These are phyloP conservation scores for Solanum hybrid DNA, from an alignment of 305 asterid genomes.

Conservation along the genomic window DNA sequence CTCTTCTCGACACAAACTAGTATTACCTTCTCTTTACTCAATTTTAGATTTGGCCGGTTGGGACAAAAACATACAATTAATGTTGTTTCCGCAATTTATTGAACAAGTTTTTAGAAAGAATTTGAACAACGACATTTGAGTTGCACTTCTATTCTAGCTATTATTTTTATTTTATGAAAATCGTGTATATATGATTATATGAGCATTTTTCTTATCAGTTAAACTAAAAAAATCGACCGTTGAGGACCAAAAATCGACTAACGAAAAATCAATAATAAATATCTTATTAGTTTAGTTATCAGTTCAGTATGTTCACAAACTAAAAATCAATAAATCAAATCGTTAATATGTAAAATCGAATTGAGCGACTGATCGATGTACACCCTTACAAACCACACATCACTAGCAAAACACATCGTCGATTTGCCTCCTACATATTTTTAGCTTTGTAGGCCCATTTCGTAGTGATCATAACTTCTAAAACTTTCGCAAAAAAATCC, in stretches of 20 bases:
- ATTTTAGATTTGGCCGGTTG: neutral
- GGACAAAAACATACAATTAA: neutral
- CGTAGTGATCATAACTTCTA: neutral
- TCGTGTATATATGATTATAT: neutral
- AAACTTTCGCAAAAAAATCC: neutral
- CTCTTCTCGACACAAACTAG: neutral
- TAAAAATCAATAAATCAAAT: neutral
- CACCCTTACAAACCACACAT: neutral
- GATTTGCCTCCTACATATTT: neutral
- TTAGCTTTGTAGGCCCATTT: neutral
- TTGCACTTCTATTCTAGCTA: neutral
- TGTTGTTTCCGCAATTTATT: neutral
- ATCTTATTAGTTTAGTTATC: neutral
- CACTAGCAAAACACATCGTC: neutral
- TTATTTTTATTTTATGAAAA: neutral
- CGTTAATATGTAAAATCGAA: fast-evolving
- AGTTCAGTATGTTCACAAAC: fast-evolving
- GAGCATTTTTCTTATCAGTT: neutral
- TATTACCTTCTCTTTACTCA: neutral
- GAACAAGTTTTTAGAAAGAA: too few relatives aligned
- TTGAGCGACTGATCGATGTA: neutral
- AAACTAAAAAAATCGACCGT: neutral
- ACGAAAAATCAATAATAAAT: neutral
- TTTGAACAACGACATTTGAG: neutral
- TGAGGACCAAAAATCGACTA: neutral